Base-by-base conservation (phyloP, 495 filamentous ascomycete species). In the Platismatia glauca region DNA sequence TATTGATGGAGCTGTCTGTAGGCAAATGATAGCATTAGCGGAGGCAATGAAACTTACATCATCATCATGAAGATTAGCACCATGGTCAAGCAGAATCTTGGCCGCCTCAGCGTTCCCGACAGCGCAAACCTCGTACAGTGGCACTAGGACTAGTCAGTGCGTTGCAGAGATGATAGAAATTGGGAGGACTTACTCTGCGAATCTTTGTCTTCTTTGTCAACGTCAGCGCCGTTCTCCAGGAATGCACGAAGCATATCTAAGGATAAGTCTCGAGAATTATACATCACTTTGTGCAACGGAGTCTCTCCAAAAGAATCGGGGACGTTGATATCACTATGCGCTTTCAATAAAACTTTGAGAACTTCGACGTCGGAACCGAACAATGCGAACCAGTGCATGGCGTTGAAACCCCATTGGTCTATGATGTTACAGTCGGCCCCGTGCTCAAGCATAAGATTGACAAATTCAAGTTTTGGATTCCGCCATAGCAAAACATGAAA, bases 381-480 rank as follows among this genome's bases (percentile, higher is more conserved):
- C n/a, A 39, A 6, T n/a, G 34, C 33, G 39, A 57, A 57, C 20
- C 22, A 57, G 34, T 57, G 55, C 55, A 57, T 38, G 37, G 22
- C 55, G 11, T 38, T 57, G 33, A 39, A 57, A 7, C 55, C 55
- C 20, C 24, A 57, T 15, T 13, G 20, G n/a, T 57, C 55, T 31
- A 20, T 27, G 20, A 57, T 57, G 11, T 39, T 57, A 34, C 55
- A 57, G 34, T 57, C 55, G 11, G 55, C 55, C 12, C 55, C 55
- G n/a, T 57, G 37, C 55, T 57, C 55, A 38, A 57, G 55, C 55
- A 57, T 57, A 57, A 57, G 55, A 22, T 39, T 57, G 55, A 57
- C 55, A 24, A 22, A 24, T 13, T 57, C 55, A 13, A 57, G 16
- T 37, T 38, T 57, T 4, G 55, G 55, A 37, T 39, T 57, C n/a